Percentiles rank a stretch among this genome's conserved stretches.
Evolutionary conservation across 1,139 yeast species (phyloP).

Genomic region (Geotrichum aggregatum): DNA sequence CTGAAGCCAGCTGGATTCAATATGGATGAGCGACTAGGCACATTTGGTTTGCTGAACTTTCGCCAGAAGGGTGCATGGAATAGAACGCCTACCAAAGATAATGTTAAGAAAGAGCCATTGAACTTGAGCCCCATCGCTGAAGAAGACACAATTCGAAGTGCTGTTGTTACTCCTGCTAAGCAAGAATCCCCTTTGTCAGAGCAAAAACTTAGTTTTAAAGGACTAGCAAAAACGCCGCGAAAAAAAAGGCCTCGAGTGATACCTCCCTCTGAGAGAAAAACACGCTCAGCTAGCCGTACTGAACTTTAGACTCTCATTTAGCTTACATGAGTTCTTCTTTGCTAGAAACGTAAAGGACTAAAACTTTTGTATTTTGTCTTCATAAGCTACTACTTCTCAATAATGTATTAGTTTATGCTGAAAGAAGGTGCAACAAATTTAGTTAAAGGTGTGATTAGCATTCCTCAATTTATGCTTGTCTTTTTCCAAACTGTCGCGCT

Average conservation of each 20-base stretch:
- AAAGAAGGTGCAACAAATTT: too few species aligned
- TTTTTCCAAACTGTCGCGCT: constrained; percentile 1
- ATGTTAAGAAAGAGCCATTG: neutral
- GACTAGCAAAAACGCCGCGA: neutral
- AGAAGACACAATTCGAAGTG: too few species aligned
- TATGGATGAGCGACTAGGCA: neutral
- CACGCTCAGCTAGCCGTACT: too few species aligned
- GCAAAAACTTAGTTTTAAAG: neutral
- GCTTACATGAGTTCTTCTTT: too few species aligned
- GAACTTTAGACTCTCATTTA: too few species aligned
- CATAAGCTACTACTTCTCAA: too few species aligned
- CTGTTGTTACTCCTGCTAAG: too few species aligned
- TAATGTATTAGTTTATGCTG: too few species aligned
- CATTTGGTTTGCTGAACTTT: neutral
- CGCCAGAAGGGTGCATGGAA: neutral
- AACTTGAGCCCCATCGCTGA: too few species aligned
- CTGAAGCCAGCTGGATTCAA: neutral
- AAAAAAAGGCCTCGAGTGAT: neutral
- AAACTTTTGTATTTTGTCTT: too few species aligned
- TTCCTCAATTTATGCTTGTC: neutral
- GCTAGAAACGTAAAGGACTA: too few species aligned
- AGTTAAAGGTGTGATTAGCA: neutral
- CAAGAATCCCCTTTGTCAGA: neutral
- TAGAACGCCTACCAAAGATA: neutral
- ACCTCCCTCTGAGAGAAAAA: too few species aligned